These are phyloP conservation scores for Umbilicus rupestris DNA, from an alignment of 164 flowering plant genomes.

Conservation along the genomic window DNA sequence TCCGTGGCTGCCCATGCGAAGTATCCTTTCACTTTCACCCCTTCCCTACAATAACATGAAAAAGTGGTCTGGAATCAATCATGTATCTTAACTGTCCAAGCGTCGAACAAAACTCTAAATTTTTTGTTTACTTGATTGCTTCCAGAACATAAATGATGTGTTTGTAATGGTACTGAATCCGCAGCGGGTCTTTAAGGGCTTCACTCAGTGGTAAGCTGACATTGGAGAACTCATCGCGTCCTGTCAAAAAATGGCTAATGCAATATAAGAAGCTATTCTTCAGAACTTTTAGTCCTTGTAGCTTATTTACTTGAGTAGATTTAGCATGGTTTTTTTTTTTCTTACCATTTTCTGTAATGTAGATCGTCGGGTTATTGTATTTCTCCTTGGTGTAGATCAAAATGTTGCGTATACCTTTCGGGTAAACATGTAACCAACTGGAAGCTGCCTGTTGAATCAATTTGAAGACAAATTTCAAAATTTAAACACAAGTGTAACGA, in stretches of 20 bases:
- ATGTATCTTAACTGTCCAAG: neutral
- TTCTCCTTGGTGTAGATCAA: neutral
- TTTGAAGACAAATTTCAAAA: too few relatives aligned
- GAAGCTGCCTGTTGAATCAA: conserved; percentile 4
- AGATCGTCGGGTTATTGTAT: neutral
- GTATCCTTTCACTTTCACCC: conserved; percentile 5
- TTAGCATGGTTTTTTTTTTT: neutral
- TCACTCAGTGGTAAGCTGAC: neutral
- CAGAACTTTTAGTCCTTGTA: too few relatives aligned
- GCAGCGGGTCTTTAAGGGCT: conserved; percentile 2
- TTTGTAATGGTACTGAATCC: neutral
- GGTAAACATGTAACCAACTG: conserved; percentile 7
- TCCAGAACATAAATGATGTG: neutral
- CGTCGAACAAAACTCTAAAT: neutral
- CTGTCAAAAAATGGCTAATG: neutral
- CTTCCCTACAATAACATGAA: neutral
- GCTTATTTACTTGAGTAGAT: neutral
- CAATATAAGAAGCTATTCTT: too few relatives aligned
- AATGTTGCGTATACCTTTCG: neutral
- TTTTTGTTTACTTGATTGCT: conserved; percentile 2
- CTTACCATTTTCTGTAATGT: conserved; percentile 7
- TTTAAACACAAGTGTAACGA: too few relatives aligned
- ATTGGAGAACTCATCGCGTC: neutral
- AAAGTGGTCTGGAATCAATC: neutral
- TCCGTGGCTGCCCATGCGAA: conserved; percentile 5